These are phyloP conservation scores for Sporothrix schenckii DNA, from an alignment of 2,329 filamentous ascomycete genomes.

Conservation along the genomic window DNA sequence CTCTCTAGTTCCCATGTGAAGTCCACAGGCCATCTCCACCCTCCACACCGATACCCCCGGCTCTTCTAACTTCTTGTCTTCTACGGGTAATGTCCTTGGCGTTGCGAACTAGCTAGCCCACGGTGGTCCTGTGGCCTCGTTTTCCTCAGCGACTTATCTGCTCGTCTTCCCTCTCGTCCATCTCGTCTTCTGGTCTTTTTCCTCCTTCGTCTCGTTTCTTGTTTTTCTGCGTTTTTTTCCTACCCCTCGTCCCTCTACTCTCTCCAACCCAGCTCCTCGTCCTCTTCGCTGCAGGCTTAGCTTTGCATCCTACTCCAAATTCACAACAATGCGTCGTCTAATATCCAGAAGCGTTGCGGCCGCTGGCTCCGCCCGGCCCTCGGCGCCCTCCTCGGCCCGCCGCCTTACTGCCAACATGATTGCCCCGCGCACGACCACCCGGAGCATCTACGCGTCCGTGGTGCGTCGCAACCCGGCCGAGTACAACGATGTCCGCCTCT, in stretches of 20 bases:
- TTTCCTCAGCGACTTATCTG: conserved; percentile 11
- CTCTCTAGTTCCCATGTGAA: neutral
- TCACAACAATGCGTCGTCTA: conserved; percentile 50
- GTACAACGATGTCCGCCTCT: conserved; percentile 47
- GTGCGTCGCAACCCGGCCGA: conserved; percentile 57
- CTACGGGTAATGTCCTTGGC: neutral
- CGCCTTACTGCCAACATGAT: conserved; percentile 37
- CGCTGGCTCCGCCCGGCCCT: conserved; percentile 43
- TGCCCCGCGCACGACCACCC: conserved; percentile 44
- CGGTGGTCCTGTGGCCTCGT: conserved; percentile 18
- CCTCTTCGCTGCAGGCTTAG: conserved; percentile 7
- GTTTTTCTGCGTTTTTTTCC: neutral
- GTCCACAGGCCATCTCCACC: conserved; percentile 23
- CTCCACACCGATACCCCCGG: conserved; percentile 28
- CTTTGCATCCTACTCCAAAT: conserved; percentile 2
- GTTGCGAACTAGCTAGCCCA: neutral
- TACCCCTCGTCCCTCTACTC: neutral
- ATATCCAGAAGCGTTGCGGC: conserved; percentile 47
- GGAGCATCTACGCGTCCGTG: conserved; percentile 61
- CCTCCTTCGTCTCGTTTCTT: neutral
- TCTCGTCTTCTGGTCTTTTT: neutral
- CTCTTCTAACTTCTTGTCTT: neutral
- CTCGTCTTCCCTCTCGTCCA: neutral
- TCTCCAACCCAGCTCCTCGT: neutral
- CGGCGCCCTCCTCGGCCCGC: conserved; percentile 41